Evolutionary conservation across 495 filamentous ascomycete genomes (phyloP).

Genomic region (Penicillium bialowiezense): DNA sequence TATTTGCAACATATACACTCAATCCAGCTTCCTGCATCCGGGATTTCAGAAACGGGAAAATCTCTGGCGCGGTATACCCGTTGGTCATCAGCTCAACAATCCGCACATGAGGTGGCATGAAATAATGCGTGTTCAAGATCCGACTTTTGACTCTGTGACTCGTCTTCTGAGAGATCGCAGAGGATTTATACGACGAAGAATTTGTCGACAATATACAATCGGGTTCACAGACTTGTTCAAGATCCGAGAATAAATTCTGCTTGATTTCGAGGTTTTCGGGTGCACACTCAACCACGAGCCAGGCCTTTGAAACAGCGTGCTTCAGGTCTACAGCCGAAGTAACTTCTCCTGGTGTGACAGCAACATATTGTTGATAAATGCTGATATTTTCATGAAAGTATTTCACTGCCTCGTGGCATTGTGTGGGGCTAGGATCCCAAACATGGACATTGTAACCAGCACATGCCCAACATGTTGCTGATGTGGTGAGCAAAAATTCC

Average conservation of each 20-base stretch:
- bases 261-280: background rate
- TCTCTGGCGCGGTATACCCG: slow-evolving; percentile 35
- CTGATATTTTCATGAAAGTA: too few species aligned
- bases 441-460: too few species aligned
- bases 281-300: background rate
- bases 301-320: background rate
- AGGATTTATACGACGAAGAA: background rate
- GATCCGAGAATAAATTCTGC: background rate
- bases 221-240: background rate
- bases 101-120: slow-evolving; percentile 42
- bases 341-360: background rate
- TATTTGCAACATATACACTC: slow-evolving; percentile 28
- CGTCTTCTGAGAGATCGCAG: background rate
- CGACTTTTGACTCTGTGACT: background rate
- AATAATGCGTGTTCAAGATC: slow-evolving; percentile 45
- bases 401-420: too few species aligned
- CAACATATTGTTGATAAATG: too few species aligned
- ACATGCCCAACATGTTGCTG: too few species aligned
- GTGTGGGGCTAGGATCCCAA: too few species aligned
- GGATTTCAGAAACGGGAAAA: slow-evolving; percentile 40
- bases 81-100: slow-evolving; percentile 52
- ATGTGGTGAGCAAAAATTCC: too few species aligned
- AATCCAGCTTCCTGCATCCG: slow-evolving; percentile 32
- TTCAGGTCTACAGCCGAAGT: background rate
- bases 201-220: background rate